Percentiles rank a stretch among this genome's conserved stretches.
These are phyloP conservation scores for Naganishia antarctica DNA, from an alignment of 768 basidiomycete genomes.

Conservation along the genomic window DNA sequence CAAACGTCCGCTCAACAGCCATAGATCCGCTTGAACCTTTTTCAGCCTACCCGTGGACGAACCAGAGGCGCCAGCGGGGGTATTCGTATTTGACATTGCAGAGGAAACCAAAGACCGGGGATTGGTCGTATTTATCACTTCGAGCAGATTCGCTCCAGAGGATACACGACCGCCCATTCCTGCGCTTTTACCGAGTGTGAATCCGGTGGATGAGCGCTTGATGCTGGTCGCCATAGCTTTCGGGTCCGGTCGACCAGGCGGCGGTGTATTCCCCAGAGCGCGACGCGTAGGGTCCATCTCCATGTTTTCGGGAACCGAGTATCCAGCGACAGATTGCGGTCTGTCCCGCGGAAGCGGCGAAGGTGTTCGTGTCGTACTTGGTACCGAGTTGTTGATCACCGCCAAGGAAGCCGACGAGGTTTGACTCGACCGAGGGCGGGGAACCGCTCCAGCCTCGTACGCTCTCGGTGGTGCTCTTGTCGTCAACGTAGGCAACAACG, in stretches of 20 bases:
- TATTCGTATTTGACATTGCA: slow-evolving; percentile 57
- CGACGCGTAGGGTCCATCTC: slow-evolving; percentile 2
- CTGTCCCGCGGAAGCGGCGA: background rate
- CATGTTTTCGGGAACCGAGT: background rate
- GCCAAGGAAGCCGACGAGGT: slow-evolving; percentile 25
- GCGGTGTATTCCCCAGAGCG: slow-evolving; percentile 18
- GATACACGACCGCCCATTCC: slow-evolving; percentile 14
- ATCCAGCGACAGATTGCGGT: slow-evolving; percentile 11
- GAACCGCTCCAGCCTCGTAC: background rate
- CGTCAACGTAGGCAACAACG: slow-evolving; percentile 47
- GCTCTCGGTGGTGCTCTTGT: slow-evolving; percentile 29
- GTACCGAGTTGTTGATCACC: slow-evolving; percentile 21
- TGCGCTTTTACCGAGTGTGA: slow-evolving; percentile 15
- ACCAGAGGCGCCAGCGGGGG: slow-evolving; percentile 58
- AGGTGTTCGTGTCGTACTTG: slow-evolving; percentile 3
- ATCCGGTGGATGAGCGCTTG: slow-evolving; percentile 25
- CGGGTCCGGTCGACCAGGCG: slow-evolving; percentile 16
- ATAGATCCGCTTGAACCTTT: slow-evolving; percentile 84
- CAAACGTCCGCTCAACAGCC: slow-evolving; percentile 76
- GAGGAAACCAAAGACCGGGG: slow-evolving; percentile 1
- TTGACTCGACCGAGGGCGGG: slow-evolving; percentile 24
- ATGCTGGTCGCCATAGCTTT: slow-evolving; percentile 15
- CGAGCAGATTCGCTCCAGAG: slow-evolving; percentile 2
- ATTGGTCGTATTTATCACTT: slow-evolving; percentile 11
- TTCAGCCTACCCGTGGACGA: slow-evolving; percentile 79